These are phyloP conservation scores for Amesomyces nigricolor DNA, from an alignment of 2,329 filamentous ascomycete species.

Conservation along the genomic window DNA sequence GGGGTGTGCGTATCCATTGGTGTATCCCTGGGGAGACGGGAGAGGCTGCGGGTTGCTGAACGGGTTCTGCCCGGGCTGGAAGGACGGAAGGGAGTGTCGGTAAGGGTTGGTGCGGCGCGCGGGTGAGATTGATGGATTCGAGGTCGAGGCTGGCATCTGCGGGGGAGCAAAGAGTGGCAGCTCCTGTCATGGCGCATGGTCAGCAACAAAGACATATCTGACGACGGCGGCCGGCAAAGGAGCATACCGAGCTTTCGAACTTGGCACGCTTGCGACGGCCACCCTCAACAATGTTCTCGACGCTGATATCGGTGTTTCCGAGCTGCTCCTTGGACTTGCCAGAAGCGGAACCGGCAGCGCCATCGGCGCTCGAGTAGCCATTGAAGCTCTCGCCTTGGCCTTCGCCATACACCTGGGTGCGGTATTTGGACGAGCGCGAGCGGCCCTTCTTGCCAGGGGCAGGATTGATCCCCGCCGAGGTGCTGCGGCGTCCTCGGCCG, in stretches of 20 bases:
- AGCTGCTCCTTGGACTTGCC: conserved; percentile 79
- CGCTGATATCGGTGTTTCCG: conserved; percentile 92
- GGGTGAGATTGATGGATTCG: conserved; percentile 94
- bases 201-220: conserved; percentile 20
- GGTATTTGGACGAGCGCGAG: conserved; percentile 64
- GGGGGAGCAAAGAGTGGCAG: conserved; percentile 90
- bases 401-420: conserved; percentile 49
- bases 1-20: conserved; percentile 48
- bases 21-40: conserved; percentile 77
- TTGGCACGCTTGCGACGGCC: conserved; percentile 92
- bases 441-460: conserved; percentile 56
- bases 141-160: conserved; percentile 88
- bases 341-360: conserved; percentile 68
- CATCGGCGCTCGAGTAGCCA: conserved; percentile 84
- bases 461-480: conserved; percentile 56
- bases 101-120: conserved; percentile 72
- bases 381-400: conserved; percentile 58
- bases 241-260: conserved; percentile 91
- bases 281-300: conserved; percentile 97
- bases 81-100: conserved; percentile 68
- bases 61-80: conserved; percentile 69
- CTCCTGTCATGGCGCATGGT: conserved; percentile 55
- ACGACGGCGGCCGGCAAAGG: neutral
- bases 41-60: conserved; percentile 72
- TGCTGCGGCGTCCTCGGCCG: conserved; percentile 68